phyloP scores from a whole-genome alignment of 768 basidiomycete genomes.

The Naganishia onofrii region DNA sequence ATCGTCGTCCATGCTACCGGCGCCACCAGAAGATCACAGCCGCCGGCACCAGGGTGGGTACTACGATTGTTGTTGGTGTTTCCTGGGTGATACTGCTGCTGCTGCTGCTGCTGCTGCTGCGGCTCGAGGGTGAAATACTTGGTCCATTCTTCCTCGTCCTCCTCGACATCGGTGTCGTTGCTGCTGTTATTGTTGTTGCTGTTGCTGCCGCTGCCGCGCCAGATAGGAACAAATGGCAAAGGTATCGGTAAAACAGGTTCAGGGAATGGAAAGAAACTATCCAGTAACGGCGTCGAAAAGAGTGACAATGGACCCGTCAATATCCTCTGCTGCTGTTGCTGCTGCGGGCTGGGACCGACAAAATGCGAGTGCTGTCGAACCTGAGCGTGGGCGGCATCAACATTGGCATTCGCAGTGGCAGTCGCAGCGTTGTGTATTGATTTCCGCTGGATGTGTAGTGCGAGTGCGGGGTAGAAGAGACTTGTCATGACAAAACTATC shows the following conservation, averaged over 20 bases:
- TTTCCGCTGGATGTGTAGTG: constrained; percentile 43
- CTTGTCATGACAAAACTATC: constrained; percentile 52
- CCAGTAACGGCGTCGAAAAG: constrained; percentile 44
- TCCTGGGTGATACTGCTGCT: neutral
- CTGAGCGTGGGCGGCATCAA: no score
- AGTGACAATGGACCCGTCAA: constrained; percentile 40
- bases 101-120: neutral
- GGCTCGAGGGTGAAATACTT: constrained; percentile 5
- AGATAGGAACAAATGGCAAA: neutral
- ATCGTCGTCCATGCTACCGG: constrained; percentile 14
- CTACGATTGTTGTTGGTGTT: neutral
- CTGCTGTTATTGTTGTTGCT: no score
- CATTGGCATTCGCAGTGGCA: neutral
- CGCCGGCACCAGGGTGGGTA: no score
- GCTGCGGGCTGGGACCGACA: neutral
- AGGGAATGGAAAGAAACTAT: constrained; percentile 50
- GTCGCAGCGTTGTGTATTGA: constrained; percentile 10
- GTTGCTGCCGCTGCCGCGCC: no score
- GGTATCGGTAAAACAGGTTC: constrained; percentile 44
- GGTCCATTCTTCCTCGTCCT: neutral
- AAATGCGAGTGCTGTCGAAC: no score
- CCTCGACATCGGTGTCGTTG: neutral
- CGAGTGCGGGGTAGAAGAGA: constrained; percentile 51
- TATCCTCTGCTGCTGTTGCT: neutral
- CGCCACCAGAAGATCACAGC: constrained; percentile 3